Base-by-base conservation (phyloP, 1,284 basidiomycete species). In the Psilocybe mexicana region DNA sequence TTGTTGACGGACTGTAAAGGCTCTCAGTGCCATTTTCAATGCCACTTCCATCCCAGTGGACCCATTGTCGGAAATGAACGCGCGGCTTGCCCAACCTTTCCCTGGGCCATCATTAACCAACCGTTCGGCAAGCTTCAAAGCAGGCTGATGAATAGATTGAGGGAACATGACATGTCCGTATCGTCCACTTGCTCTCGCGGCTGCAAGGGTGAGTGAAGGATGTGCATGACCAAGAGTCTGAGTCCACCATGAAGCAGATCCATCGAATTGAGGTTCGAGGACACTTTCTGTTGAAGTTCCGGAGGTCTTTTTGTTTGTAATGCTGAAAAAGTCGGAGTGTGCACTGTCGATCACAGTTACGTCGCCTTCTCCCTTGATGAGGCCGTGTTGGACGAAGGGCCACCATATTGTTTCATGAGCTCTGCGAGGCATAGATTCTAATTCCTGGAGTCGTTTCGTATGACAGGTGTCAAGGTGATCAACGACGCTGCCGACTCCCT, bases 91-190 rank as follows among this genome's bases (percentile, higher is more conserved):
- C 96, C 96, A 99, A 0, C 88, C 92, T 60, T 79, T 80, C 0
- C 93, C 94, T 2, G 92, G 92, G 1, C 92, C 92, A 35, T 81
- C 65, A 30, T 79, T 76, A 6, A 90, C 72, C 36, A 96, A 78
- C 5, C 80, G 78, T 69, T 96, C 92, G 0, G 90, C 85, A 36
- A 97, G 83, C 28, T 80, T 75, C 1, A 98, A 78, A 0, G 96
- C 95, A 2, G 96, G 96, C 14, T 85, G 79, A 70, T 98, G 92
- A 0, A 88, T 87, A 1, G 93, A 91, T 61, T 89, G 87, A 1
- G 96, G 96, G 73, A 96, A 98, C 77, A 99, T 90, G 61, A 98
- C 95, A 72, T 99, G 96, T 0, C 96, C 96, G 67, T 98, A 99
- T 3, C 96, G 84, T 1, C 95, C 96, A 3, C 93, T 90, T 2